phyloP scores from a whole-genome alignment of 106 monocot species.

The Allium fistulosum region DNA sequence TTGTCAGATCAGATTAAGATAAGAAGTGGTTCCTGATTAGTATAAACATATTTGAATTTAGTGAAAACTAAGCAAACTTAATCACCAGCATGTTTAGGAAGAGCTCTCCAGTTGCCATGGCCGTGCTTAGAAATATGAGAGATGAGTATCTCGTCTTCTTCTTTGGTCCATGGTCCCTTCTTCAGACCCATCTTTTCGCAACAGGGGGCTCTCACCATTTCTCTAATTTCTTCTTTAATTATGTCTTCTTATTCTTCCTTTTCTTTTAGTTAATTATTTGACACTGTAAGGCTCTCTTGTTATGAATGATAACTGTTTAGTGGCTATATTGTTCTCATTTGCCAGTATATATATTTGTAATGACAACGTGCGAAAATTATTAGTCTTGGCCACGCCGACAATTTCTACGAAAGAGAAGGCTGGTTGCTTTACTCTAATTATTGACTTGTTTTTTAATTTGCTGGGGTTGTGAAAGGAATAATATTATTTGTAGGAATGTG shows the following conservation, averaged over 20 bases:
- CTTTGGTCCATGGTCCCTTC: conserved; percentile 5
- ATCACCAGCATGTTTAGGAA: conserved; percentile 6
- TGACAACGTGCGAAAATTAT: not conserved
- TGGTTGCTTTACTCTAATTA: too few relatives aligned
- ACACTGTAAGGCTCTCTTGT: not conserved
- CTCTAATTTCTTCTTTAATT: not conserved
- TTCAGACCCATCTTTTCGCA: conserved; percentile 9
- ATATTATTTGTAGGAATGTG: too few relatives aligned
- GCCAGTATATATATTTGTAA: not conserved
- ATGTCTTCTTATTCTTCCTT: not conserved
- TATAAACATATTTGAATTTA: not conserved
- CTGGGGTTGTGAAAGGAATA: too few relatives aligned
- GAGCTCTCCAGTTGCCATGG: conserved; percentile 8
- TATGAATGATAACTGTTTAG: not conserved
- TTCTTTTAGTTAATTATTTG: not conserved
- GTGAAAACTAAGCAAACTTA: not conserved
- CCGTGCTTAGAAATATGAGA: not conserved
- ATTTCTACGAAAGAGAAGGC: not conserved
- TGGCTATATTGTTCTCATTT: not conserved
- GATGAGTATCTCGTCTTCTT: not conserved
- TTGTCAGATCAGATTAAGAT: not conserved
- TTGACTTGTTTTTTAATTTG: too few relatives aligned
- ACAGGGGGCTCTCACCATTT: conserved; percentile 7
- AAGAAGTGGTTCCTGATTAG: not conserved
- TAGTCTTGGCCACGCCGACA: not conserved